These are phyloP conservation scores for Diplocarpon rosae DNA, from an alignment of 2,329 filamentous ascomycete species.

Conservation along the genomic window DNA sequence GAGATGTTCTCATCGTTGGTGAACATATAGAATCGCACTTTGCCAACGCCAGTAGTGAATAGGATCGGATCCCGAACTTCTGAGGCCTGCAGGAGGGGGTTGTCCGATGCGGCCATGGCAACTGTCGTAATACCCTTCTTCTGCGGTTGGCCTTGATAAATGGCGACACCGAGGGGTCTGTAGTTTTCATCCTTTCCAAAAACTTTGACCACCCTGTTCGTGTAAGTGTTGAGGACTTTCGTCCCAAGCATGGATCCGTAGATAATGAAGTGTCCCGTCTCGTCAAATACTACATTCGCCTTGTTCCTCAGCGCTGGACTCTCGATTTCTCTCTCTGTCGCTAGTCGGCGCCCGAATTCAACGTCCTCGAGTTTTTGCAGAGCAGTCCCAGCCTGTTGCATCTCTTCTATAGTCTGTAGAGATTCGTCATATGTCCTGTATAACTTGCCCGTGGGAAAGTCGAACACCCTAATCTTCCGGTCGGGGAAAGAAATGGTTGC, in stretches of 20 bases:
- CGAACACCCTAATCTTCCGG: conserved; percentile 84
- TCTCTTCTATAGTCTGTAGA: conserved; percentile 74
- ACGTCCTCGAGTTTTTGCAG: conserved; percentile 74
- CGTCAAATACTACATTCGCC: conserved; percentile 86
- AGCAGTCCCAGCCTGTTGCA: conserved; percentile 89
- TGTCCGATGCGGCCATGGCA: conserved; percentile 91
- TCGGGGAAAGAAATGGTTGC: conserved; percentile 87
- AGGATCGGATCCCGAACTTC: conserved; percentile 86
- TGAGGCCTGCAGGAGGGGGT: conserved; percentile 85
- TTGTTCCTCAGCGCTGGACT: conserved; percentile 54
- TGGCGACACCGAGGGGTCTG: conserved; percentile 66
- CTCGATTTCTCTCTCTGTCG: conserved; percentile 78
- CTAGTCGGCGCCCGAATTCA: conserved; percentile 82
- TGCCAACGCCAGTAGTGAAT: conserved; percentile 71
- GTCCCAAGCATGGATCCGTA: conserved; percentile 88
- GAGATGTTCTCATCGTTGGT: conserved; percentile 78
- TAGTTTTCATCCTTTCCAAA: conserved; percentile 87
- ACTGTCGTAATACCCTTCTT: conserved; percentile 90
- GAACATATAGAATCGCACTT: conserved; percentile 96
- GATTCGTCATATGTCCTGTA: conserved; percentile 94
- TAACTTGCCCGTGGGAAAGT: conserved; percentile 81
- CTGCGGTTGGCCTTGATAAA: conserved; percentile 93
- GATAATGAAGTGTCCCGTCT: conserved; percentile 88
- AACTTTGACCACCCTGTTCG: conserved; percentile 81
- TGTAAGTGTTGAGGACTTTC: conserved; percentile 93